Conservation (phyloP, 164 flowering plant species). For the Berberis vulgaris region DNA sequence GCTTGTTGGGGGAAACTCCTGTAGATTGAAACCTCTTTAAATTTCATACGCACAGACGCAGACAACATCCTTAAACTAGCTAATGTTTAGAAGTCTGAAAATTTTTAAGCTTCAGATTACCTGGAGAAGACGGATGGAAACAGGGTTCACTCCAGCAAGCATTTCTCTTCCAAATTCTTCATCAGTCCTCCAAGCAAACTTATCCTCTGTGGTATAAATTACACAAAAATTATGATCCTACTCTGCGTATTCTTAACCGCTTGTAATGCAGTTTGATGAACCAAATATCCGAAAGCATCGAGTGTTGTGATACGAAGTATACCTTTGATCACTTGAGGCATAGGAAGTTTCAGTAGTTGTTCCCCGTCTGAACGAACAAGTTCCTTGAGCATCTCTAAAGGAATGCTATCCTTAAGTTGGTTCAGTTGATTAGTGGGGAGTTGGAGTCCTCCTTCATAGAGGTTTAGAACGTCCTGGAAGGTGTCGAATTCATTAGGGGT, state of each 20-base stretch:
- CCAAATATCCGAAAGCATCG: background rate
- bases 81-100: background rate
- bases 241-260: background rate
- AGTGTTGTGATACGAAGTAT: background rate
- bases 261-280: background rate
- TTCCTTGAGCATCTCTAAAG: slow-evolving; percentile 64
- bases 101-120: slow-evolving; percentile 23
- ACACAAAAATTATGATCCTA: background rate
- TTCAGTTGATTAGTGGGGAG: slow-evolving; percentile 25
- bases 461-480: slow-evolving; percentile 51
- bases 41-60: background rate
- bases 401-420: slow-evolving; percentile 36
- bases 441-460: slow-evolving; percentile 65
- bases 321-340: slow-evolving; percentile 65
- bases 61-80: background rate
- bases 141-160: slow-evolving; percentile 95
- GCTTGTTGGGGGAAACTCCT: slow-evolving; percentile 86
- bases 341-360: slow-evolving; percentile 50
- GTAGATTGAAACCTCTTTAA: slow-evolving; percentile 12
- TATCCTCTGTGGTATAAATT: slow-evolving; percentile 35
- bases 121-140: slow-evolving; percentile 49
- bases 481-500: slow-evolving; percentile 71
- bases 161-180: slow-evolving; percentile 89
- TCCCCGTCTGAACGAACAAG: slow-evolving; percentile 68
- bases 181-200: slow-evolving; percentile 84